phyloP scores from a whole-genome alignment of 2,329 filamentous ascomycete genomes.

The Ustilaginoidea virens region DNA sequence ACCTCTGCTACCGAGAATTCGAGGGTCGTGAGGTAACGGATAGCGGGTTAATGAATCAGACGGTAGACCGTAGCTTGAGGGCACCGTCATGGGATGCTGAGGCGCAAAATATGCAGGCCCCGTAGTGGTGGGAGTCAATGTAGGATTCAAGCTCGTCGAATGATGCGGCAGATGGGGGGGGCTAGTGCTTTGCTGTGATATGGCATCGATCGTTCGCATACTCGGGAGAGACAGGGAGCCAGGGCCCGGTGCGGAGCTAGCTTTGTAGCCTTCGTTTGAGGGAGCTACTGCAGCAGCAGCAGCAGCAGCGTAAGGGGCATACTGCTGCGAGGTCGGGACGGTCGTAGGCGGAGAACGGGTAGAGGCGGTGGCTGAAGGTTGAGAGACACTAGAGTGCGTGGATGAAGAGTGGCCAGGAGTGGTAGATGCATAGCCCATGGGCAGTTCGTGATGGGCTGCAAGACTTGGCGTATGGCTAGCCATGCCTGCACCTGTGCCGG shows the following conservation, averaged over 20 bases:
- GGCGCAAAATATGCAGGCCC: slow-evolving; percentile 27
- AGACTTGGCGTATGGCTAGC: slow-evolving; percentile 13
- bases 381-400: slow-evolving; percentile 4
- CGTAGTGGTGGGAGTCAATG: slow-evolving; percentile 13
- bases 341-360: slow-evolving; percentile 9
- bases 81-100: slow-evolving; percentile 20
- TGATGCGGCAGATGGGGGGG: slow-evolving; percentile 15
- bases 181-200: slow-evolving; percentile 12
- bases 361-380: slow-evolving; percentile 3
- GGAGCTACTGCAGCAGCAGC: slow-evolving; percentile 11
- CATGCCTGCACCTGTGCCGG: slow-evolving; percentile 17
- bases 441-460: slow-evolving; percentile 11
- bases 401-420: slow-evolving; percentile 5
- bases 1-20: slow-evolving; percentile 30
- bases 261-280: slow-evolving; percentile 15
- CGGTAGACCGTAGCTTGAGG: slow-evolving; percentile 24
- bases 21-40: slow-evolving; percentile 31
- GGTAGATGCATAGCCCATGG: slow-evolving; percentile 12
- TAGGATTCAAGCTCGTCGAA: slow-evolving; percentile 18
- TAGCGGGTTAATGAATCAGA: slow-evolving; percentile 29
- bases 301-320: slow-evolving; percentile 15
- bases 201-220: slow-evolving; percentile 24
- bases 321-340: slow-evolving; percentile 12
- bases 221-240: slow-evolving; percentile 21
- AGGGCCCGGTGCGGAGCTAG: slow-evolving; percentile 13